phyloP scores from a whole-genome alignment of 768 basidiomycete genomes.

The Boletus edulis region DNA sequence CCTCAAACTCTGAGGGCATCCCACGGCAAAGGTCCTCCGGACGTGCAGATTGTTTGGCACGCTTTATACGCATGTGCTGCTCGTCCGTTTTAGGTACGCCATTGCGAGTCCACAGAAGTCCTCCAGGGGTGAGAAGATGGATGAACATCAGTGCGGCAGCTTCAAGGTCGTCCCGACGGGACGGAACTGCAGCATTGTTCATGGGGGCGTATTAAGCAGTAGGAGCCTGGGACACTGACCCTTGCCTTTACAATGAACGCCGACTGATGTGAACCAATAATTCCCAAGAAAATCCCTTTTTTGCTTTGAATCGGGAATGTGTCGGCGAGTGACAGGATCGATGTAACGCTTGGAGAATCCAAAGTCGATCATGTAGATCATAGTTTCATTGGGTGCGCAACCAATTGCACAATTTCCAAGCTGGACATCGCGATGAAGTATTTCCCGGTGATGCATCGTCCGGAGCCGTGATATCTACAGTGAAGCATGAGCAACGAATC shows the following conservation, averaged over 20 bases:
- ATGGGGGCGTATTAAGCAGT: slow-evolving; percentile 17
- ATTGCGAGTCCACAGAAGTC: slow-evolving; percentile 75
- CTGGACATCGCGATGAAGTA: slow-evolving; percentile 78
- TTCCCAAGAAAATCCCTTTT: slow-evolving; percentile 80
- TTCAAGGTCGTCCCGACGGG: slow-evolving; percentile 77
- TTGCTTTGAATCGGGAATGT: slow-evolving; percentile 65
- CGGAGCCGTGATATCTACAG: slow-evolving; percentile 66
- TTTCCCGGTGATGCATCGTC: slow-evolving; percentile 70
- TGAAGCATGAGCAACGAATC: slow-evolving; percentile 6
- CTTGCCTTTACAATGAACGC: slow-evolving; percentile 74
- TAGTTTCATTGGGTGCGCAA: slow-evolving; percentile 51
- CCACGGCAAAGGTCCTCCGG: slow-evolving; percentile 70
- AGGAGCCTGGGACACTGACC: slow-evolving; percentile 39
- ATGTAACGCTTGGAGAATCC: slow-evolving; percentile 81
- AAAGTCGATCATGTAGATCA: slow-evolving; percentile 83
- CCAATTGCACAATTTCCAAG: slow-evolving; percentile 76
- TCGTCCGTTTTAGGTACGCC: slow-evolving; percentile 72
- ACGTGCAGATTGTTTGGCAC: slow-evolving; percentile 56
- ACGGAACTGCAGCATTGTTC: slow-evolving; percentile 53
- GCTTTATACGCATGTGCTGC: slow-evolving; percentile 61
- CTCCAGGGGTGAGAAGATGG: slow-evolving; percentile 73
- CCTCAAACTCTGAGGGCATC: slow-evolving; percentile 70
- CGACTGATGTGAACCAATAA: slow-evolving; percentile 81
- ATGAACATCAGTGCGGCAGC: slow-evolving; percentile 77
- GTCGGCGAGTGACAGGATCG: slow-evolving; percentile 59